These are phyloP conservation scores for Fusarium secorum DNA, from an alignment of 2,329 filamentous ascomycete genomes.

Conservation along the genomic window DNA sequence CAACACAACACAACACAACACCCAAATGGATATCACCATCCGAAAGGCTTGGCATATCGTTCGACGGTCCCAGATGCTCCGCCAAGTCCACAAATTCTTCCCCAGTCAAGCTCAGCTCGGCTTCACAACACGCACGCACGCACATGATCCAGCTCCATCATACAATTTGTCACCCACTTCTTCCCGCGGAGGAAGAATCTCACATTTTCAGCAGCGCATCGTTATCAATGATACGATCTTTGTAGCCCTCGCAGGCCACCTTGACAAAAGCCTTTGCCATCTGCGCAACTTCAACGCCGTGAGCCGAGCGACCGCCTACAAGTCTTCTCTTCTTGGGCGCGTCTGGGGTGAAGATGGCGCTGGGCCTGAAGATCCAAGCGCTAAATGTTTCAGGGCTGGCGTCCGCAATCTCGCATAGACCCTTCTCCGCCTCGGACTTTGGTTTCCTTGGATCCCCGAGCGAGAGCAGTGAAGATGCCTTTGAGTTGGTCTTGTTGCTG, in stretches of 20 bases:
- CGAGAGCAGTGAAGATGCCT: slow-evolving; percentile 48
- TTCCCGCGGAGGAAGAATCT: neutral
- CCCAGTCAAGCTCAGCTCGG: slow-evolving; percentile 7
- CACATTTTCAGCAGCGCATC: slow-evolving; percentile 45
- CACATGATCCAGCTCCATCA: neutral
- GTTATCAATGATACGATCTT: slow-evolving; percentile 48
- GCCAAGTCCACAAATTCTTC: slow-evolving; percentile 26
- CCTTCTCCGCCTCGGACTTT: slow-evolving; percentile 52
- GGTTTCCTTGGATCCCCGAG: slow-evolving; percentile 49
- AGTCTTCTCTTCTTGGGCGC: slow-evolving; percentile 41
- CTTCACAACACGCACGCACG: neutral
- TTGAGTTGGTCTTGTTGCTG: slow-evolving; percentile 47
- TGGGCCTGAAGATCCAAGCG: slow-evolving; percentile 50
- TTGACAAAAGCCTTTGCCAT: slow-evolving; percentile 49
- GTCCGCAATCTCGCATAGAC: slow-evolving; percentile 50
- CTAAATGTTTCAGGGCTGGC: slow-evolving; percentile 45
- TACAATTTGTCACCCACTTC: neutral
- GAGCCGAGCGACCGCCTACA: slow-evolving; percentile 42
- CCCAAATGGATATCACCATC: neutral
- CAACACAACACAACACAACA: neutral
- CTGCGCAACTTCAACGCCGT: slow-evolving; percentile 47
- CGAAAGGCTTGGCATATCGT: slow-evolving; percentile 1
- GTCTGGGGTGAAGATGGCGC: slow-evolving; percentile 42
- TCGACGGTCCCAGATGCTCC: slow-evolving; percentile 10
- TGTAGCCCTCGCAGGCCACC: slow-evolving; percentile 49